A percentile compares a stretch with the other conserved stretches of the same genome.
phyloP scores from a whole-genome alignment of 495 filamentous ascomycete species.

The Cercophora newfieldiana region DNA sequence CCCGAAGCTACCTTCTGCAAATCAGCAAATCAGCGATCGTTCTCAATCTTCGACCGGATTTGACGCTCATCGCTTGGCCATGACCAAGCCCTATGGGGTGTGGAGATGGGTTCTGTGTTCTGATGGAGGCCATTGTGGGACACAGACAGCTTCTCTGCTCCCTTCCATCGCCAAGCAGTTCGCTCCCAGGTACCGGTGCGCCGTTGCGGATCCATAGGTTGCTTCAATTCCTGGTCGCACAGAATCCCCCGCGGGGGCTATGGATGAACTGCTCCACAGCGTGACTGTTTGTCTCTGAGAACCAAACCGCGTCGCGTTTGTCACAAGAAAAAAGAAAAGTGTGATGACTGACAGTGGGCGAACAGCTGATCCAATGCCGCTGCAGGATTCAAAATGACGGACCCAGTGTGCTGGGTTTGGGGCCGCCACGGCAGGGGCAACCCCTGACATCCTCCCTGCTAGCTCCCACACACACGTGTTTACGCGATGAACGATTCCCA shows the following conservation, averaged over 20 bases:
- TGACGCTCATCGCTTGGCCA: too few relatives aligned
- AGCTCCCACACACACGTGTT: background rate
- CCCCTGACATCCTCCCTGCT: background rate
- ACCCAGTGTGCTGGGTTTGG: background rate
- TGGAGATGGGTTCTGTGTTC: background rate
- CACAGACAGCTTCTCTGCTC: background rate
- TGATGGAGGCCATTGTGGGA: background rate
- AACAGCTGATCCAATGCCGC: background rate
- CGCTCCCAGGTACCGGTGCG: background rate
- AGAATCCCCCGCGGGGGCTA: too few relatives aligned
- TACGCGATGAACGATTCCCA: background rate
- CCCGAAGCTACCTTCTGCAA: background rate
- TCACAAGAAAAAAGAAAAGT: background rate
- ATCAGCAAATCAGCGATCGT: background rate
- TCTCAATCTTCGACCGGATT: too few relatives aligned
- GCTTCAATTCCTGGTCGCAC: too few relatives aligned
- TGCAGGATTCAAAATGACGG: background rate
- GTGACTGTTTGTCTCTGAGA: too few relatives aligned
- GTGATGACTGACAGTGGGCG: background rate
- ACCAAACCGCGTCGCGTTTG: too few relatives aligned
- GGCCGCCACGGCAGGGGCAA: background rate
- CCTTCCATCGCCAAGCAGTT: background rate
- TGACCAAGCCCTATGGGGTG: too few relatives aligned
- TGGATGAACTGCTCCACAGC: too few relatives aligned
- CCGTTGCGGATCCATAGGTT: too few relatives aligned